Evolutionary conservation across 129 eudicot species (phyloP).

Genomic region (Logfia minima): DNA sequence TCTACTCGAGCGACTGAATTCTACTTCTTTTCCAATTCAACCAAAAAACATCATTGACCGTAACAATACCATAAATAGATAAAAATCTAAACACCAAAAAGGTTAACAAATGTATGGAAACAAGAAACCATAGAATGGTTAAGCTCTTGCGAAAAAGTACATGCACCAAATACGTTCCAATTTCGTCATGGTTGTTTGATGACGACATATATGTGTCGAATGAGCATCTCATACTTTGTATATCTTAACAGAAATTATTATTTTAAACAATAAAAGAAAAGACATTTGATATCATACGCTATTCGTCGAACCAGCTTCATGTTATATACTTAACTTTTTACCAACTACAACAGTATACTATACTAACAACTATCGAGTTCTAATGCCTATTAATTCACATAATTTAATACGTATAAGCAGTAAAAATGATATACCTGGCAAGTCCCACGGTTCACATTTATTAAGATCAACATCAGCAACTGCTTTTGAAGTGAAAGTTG

Average conservation of each 20-base stretch:
- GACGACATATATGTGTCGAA: background rate
- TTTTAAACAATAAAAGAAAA: too few species aligned
- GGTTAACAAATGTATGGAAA: background rate
- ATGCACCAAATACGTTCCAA: background rate
- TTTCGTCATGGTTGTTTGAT: background rate
- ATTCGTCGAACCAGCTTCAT: too few species aligned
- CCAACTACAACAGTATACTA: too few species aligned
- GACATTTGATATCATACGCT: too few species aligned
- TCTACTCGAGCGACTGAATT: background rate
- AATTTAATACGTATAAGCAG: background rate
- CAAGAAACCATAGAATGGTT: background rate
- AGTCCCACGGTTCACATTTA: conserved; percentile 96
- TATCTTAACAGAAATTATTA: too few species aligned
- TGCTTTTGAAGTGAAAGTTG: conserved; percentile 64
- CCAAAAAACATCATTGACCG: background rate
- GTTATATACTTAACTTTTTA: too few species aligned
- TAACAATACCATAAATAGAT: background rate
- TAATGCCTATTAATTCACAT: background rate
- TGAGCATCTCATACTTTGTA: background rate
- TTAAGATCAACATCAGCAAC: conserved; percentile 90
- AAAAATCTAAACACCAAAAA: background rate
- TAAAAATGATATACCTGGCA: conserved; percentile 55
- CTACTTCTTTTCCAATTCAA: background rate
- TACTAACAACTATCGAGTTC: background rate
- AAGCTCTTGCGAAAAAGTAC: background rate